These are phyloP conservation scores for Anthracocystis panici-leucophaei DNA, from an alignment of 1,284 basidiomycete species.

Conservation along the genomic window DNA sequence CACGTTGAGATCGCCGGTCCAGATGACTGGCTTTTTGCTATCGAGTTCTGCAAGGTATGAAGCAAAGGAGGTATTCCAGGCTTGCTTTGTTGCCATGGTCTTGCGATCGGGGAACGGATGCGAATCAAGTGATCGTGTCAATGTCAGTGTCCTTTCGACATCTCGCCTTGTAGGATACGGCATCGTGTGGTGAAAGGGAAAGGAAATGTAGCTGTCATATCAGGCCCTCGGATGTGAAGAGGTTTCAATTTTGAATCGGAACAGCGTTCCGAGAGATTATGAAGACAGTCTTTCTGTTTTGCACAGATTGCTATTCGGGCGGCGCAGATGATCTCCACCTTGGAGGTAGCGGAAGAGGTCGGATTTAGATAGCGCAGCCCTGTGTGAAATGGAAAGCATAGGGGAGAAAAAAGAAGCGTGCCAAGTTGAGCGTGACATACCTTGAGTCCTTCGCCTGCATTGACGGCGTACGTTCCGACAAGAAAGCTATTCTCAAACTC, in stretches of 20 bases:
- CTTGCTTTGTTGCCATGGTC: conserved; percentile 54
- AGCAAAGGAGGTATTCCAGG: conserved; percentile 71
- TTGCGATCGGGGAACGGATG: background rate
- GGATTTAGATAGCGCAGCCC: conserved; percentile 13
- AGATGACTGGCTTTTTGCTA: conserved; percentile 83
- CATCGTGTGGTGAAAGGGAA: background rate
- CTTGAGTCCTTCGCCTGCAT: conserved; percentile 84
- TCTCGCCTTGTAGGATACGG: background rate
- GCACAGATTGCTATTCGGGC: conserved; percentile 16
- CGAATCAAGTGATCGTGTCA: background rate
- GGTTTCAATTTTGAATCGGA: background rate
- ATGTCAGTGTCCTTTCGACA: background rate
- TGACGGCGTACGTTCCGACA: conserved; percentile 87
- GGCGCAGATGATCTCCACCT: conserved; percentile 29
- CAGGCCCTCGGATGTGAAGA: conserved; percentile 35
- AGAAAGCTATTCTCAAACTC: conserved; percentile 81
- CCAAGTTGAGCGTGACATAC: conserved; percentile 70
- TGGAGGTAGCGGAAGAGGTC: conserved; percentile 33
- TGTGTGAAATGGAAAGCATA: background rate
- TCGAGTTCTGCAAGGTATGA: conserved; percentile 79
- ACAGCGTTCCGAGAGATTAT: conserved; percentile 26
- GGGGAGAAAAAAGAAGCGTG: no score
- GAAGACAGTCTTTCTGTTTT: conserved; percentile 21
- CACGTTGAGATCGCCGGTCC: conserved; percentile 89
- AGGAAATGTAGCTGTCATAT: conserved; percentile 35